Percentiles rank a stretch among this genome's conserved stretches.
Conservation (phyloP, 140 eudicot genomes). For the Ambrosia hybrid region DNA sequence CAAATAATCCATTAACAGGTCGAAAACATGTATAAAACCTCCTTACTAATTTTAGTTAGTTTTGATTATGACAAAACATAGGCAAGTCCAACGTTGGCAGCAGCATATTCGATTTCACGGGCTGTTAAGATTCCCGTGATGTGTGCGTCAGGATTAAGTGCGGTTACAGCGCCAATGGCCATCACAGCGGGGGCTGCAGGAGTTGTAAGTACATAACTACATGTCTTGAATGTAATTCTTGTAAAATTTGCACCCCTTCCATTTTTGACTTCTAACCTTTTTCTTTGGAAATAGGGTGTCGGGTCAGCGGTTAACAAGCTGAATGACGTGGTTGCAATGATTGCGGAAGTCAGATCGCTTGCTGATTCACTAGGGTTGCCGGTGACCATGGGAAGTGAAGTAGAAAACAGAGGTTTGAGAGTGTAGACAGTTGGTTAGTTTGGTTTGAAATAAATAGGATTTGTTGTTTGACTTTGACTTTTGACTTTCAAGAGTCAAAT, state of each 20-base stretch:
- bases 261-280: neutral
- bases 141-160: slow-evolving; percentile 97
- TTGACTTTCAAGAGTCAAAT: slow-evolving; percentile 31
- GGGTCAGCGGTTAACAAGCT: slow-evolving; percentile 96
- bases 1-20: no score
- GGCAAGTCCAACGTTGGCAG: slow-evolving; percentile 93
- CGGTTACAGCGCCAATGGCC: slow-evolving; percentile 97
- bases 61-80: slow-evolving; percentile 16
- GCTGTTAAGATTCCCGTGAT: slow-evolving; percentile 90
- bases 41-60: no score
- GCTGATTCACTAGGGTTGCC: slow-evolving; percentile 61
- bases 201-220: slow-evolving; percentile 51
- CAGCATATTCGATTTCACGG: slow-evolving; percentile 90
- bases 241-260: neutral
- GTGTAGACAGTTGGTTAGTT: slow-evolving; percentile 27
- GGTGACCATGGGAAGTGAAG: slow-evolving; percentile 20
- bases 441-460: slow-evolving; percentile 24
- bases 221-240: neutral
- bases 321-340: slow-evolving; percentile 88
- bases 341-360: slow-evolving; percentile 80
- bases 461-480: slow-evolving; percentile 29
- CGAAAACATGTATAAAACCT: no score
- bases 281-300: slow-evolving; percentile 58
- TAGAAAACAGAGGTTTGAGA: slow-evolving; percentile 40
- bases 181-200: slow-evolving; percentile 97